phyloP scores from a whole-genome alignment of 805 yeast genomes.

The Zygotorulaspora florentina region DNA sequence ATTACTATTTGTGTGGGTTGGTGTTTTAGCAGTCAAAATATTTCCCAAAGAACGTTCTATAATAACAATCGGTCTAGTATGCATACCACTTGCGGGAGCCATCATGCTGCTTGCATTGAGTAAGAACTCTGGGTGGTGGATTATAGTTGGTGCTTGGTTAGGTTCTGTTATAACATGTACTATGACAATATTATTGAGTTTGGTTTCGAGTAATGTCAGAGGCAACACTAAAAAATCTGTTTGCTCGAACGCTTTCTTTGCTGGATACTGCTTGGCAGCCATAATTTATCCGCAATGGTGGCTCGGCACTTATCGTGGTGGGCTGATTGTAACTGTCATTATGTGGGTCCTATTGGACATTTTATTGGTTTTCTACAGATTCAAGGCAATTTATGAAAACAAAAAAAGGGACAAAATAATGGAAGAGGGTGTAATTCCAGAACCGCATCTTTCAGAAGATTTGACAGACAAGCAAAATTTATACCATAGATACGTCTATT shows the following conservation, averaged over 20 bases:
- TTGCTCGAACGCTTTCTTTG: constrained; percentile 13
- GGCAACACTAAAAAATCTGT: constrained; percentile 12
- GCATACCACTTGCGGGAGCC: constrained; percentile 7
- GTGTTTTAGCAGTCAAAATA: constrained; percentile 6
- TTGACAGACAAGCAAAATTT: constrained; percentile 30
- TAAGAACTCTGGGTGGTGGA: constrained; percentile 8
- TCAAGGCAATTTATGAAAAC: constrained; percentile 26
- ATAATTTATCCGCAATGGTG: constrained; percentile 26
- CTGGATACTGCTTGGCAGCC: constrained; percentile 20
- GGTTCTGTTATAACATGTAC: constrained; percentile 7
- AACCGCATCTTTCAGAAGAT: constrained; percentile 21
- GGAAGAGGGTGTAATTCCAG: constrained; percentile 14
- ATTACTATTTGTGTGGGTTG: constrained; percentile 7
- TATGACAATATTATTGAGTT: constrained; percentile 7
- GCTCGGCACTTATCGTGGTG: constrained; percentile 20
- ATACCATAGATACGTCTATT: constrained; percentile 23
- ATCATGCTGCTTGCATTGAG: constrained; percentile 5
- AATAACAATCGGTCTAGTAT: constrained; percentile 1
- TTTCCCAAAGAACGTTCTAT: constrained; percentile 8
- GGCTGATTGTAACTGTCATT: constrained; percentile 24
- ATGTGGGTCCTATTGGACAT: constrained; percentile 27
- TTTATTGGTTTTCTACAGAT: constrained; percentile 28
- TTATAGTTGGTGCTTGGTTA: constrained; percentile 9
- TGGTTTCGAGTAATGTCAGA: constrained; percentile 11
- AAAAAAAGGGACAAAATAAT: constrained; percentile 18